Base-by-base conservation (phyloP, 257 asterid genomes). In the Handroanthus guayacan region DNA sequence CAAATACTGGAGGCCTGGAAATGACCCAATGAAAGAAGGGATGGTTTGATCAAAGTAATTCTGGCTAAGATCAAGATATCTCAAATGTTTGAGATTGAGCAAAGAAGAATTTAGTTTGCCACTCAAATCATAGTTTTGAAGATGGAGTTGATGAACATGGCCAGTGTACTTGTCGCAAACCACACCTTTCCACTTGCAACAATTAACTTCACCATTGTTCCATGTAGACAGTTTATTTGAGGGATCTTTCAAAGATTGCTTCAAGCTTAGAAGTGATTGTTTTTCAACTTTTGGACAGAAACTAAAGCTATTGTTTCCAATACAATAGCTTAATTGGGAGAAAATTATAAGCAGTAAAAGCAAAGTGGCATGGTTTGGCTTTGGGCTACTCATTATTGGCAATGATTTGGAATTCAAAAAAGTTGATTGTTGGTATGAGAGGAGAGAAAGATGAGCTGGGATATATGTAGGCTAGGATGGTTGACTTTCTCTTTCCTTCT, bases 21-120 rank as follows among this genome's bases (percentile, higher is more conserved):
- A 43, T 2, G 78, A 73, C 5, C 78, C 77, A 0, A 77, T 43
- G 71, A 67, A 78, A 25, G 76, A 13, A n/a, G 85, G 85, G 50
- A 78, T 77, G 12, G 77, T 52, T 62, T 52, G 62, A 9, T 6
- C 11, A 18, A 72, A 82, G 16, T 14, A 2, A 60, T 73, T 82
- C 3, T 0, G 11, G 51, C 67, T 74, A 4, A 81, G 18, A 16
- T 81, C 74, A 6, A 77, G 79, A 34, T 47, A 55, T 8, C 20
- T 45, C 12, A 82, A 57, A 37, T 64, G 71, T 12, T 41, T 69
- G 62, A 82, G 68, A 45, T 82, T 69, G 56, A 63, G 37, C 56
- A 82, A 36, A 14, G 82, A 82, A 37, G 69, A 70, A 38, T 45
- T 69, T 6, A 73, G 3, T 10, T 51, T 63, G 44, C 80, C 85